Base-by-base conservation (phyloP, 2,329 filamentous ascomycete genomes). In the Raffaelea albimanens region DNA sequence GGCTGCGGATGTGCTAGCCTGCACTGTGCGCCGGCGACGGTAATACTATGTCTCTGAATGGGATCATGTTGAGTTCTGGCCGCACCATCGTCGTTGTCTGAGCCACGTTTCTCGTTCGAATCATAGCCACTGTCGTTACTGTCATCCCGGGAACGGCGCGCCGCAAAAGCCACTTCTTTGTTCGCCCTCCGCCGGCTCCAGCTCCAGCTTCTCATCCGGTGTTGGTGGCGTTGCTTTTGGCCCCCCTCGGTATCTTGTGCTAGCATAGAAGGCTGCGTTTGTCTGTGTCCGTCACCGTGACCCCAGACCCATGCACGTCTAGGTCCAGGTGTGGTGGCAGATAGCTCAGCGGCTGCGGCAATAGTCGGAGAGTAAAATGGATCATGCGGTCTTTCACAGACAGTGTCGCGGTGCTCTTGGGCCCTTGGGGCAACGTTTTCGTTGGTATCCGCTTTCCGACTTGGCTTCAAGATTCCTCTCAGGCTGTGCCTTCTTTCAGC, bases 1-100 rank as follows among this genome's bases (percentile, higher is more conserved):
- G 61, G 61, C 39, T 53, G 50, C 5, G 59, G 61, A 46, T 63
- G 61, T 47, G 52, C 45, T 38, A 63, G 48, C 13, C 51, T 48
- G 38, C 59, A 61, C 10, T 54, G 47, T 1, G 55, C 54, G 34
- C 50, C 55, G 9, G 53, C 52, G 22, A 61, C 53, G 9, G 53
- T 45, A 8, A 53, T 44, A 22, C 51, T 47, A 31, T 39, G 48
- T 14, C 5, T 40, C 8, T 5, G 21, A 9, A 21, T 33, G 46
- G 5, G 47, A 29, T 10, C 20, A 36, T 25, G 29, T 13, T 29
- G 25, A 29, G 7, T 29, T 13, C 13, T 29, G 7, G 25, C 13
- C 7, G 7, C 16, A 33, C 29, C 14, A 33, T 38, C n/a, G 34
- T 38, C 18, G n/a, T 16, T 38, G 34, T 16, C 18, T 38, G 13